These are phyloP conservation scores for Paraconiothyrium brasiliense DNA, from an alignment of 2,329 filamentous ascomycete species.

Conservation along the genomic window DNA sequence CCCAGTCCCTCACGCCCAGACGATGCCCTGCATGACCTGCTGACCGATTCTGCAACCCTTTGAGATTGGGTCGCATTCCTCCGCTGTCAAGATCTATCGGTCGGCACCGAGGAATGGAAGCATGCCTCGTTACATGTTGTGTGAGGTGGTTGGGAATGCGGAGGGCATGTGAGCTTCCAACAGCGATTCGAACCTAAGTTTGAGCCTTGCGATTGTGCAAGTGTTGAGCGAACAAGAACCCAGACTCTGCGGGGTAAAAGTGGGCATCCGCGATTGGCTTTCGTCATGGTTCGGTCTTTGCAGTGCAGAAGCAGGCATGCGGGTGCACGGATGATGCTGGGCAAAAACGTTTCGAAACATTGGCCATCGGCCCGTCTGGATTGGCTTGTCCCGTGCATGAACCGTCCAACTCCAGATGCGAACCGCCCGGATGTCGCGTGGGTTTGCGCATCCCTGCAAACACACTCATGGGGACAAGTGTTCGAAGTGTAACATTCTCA, in stretches of 20 bases:
- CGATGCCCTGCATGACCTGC: slow-evolving; percentile 22
- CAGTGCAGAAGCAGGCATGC: not conserved
- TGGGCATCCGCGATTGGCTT: slow-evolving; percentile 22
- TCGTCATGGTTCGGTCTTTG: slow-evolving; percentile 23
- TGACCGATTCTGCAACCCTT: slow-evolving; percentile 35
- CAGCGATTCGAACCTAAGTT: slow-evolving; percentile 13
- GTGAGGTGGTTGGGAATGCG: slow-evolving; percentile 21
- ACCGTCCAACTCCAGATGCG: slow-evolving; percentile 26
- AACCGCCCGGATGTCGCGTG: slow-evolving; percentile 30
- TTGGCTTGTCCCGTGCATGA: slow-evolving; percentile 30
- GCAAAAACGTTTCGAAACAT: slow-evolving; percentile 29
- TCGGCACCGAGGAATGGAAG: slow-evolving; percentile 27
- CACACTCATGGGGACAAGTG: slow-evolving; percentile 17
- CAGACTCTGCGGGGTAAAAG: slow-evolving; percentile 24
- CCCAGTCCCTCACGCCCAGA: slow-evolving; percentile 13
- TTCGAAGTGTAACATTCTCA: slow-evolving; percentile 11
- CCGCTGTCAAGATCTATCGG: slow-evolving; percentile 20
- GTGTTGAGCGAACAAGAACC: not conserved
- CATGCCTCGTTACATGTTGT: slow-evolving; percentile 1
- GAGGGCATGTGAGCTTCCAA: slow-evolving; percentile 15
- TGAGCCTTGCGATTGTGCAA: slow-evolving; percentile 9
- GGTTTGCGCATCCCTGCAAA: slow-evolving; percentile 24
- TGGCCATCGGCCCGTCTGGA: slow-evolving; percentile 20
- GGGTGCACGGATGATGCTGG: slow-evolving; percentile 17
- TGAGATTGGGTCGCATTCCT: slow-evolving; percentile 20